Evolutionary conservation across 2,329 filamentous ascomycete species (phyloP), one percentile per base, ranked within the genome.

Genomic region (Colletotrichum sp.): DNA sequence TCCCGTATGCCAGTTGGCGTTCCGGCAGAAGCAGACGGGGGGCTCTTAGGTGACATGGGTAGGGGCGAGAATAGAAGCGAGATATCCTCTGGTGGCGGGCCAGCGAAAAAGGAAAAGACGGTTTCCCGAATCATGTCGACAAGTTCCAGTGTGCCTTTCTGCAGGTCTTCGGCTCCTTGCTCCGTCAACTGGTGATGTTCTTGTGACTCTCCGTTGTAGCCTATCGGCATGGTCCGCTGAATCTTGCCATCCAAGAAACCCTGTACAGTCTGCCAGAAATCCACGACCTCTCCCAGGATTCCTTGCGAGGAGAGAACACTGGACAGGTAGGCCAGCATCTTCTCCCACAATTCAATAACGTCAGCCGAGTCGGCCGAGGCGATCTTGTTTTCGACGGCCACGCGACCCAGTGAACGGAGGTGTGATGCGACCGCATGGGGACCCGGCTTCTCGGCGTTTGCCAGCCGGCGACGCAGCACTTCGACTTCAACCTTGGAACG

Each of bases 401-500:
- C 94, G 8, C 93, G 92, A 19, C 92, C 91, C 2, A 97, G 90
- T 2, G 93, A 91, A 39, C 94, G 92, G 61, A 99, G 88, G 83
- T 98, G 94, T 1, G 92, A 91, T 55, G 95, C 95, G 39, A 96
- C 90, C 3, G 90, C 87, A 76, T 93, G 92, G 22, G 93, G 87
- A 13, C 90, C 91, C 2, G 95, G 95, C 79, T 94, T 94, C 49
- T 96, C 94, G 22, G 87, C 90, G 78, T 91, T 93, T 12, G 95
- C 95, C 39, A 99, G 89, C 77, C 95, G 92, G 75, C 98, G 92
- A 67, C 97, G 92, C 64, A 98, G 87, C 29, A 99, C 94, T 84
- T 99, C 97, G 78, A 99, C 96, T 84, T 99, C 96, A 22, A 98
- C 92, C 82, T 94, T 95, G 69, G 94, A 93, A n/a, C 96, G 92